Evolutionary conservation across 2,329 filamentous ascomycete species (phyloP).

Genomic region (Neophaeococcomyces aloes): DNA sequence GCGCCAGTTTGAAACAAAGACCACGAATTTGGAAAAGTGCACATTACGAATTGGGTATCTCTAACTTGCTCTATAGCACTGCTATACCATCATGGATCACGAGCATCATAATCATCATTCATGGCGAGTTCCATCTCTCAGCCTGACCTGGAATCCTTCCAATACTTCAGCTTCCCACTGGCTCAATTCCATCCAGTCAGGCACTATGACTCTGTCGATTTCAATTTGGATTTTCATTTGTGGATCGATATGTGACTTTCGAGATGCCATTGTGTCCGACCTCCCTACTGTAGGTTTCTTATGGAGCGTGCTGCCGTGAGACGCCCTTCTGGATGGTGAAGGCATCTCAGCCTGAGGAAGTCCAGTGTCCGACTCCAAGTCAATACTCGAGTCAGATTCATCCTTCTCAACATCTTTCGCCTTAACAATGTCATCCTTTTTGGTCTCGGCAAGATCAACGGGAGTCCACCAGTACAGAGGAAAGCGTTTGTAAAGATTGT

Average conservation of each 20-base stretch:
- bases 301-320: neutral
- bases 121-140: neutral
- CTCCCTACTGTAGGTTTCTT: neutral
- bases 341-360: neutral
- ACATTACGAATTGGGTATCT: too few species aligned
- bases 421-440: neutral
- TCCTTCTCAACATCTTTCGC: neutral
- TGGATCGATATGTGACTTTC: neutral
- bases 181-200: slow-evolving; percentile 7
- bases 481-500: slow-evolving; percentile 58
- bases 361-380: neutral
- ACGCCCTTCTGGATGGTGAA: neutral
- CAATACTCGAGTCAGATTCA: neutral
- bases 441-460: slow-evolving; percentile 11
- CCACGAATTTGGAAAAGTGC: too few species aligned
- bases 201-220: slow-evolving; percentile 2
- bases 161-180: slow-evolving; percentile 2
- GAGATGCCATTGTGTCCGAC: neutral
- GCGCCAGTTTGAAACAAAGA: too few species aligned
- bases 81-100: too few species aligned
- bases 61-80: too few species aligned
- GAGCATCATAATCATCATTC: neutral
- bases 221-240: slow-evolving; percentile 4
- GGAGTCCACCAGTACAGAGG: slow-evolving; percentile 53
- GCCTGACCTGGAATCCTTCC: slow-evolving; percentile 2